phyloP scores from a whole-genome alignment of 108 stramenopile species.

The Stephanodiscus triporus region DNA sequence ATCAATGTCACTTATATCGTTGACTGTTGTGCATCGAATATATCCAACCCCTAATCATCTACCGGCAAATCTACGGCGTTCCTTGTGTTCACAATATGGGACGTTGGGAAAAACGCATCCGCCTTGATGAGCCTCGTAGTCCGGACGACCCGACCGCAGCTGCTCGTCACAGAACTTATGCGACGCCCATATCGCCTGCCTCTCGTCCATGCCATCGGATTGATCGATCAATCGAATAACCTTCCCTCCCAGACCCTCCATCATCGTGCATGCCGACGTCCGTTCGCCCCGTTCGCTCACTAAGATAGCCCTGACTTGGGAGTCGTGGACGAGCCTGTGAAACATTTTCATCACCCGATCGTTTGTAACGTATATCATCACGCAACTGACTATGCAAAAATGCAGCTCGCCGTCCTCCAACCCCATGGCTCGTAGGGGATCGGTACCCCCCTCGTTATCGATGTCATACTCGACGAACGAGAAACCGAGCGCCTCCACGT shows the following conservation, averaged over 20 bases:
- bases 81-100: constrained; percentile 30
- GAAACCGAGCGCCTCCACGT: constrained; percentile 23
- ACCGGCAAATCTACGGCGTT: too few relatives aligned
- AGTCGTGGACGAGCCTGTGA: background rate
- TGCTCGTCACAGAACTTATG: background rate
- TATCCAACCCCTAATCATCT: too few relatives aligned
- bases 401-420: constrained; percentile 12
- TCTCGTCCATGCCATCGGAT: constrained; percentile 12
- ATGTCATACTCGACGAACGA: constrained; percentile 28
- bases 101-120: constrained; percentile 32
- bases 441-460: constrained; percentile 1
- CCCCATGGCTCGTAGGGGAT: constrained; percentile 13
- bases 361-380: constrained; percentile 32
- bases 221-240: constrained; percentile 27
- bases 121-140: constrained; percentile 9
- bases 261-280: constrained; percentile 8
- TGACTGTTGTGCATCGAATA: too few relatives aligned
- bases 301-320: constrained; percentile 3
- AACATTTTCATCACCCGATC: constrained; percentile 25
- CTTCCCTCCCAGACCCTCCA: constrained; percentile 21
- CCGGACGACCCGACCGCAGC: background rate
- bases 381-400: constrained; percentile 24
- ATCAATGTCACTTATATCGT: too few relatives aligned
- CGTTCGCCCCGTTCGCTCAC: constrained; percentile 32
- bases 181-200: constrained; percentile 28